Base-by-base conservation (phyloP, 1,284 basidiomycete genomes). In the Vanrija humicola region DNA sequence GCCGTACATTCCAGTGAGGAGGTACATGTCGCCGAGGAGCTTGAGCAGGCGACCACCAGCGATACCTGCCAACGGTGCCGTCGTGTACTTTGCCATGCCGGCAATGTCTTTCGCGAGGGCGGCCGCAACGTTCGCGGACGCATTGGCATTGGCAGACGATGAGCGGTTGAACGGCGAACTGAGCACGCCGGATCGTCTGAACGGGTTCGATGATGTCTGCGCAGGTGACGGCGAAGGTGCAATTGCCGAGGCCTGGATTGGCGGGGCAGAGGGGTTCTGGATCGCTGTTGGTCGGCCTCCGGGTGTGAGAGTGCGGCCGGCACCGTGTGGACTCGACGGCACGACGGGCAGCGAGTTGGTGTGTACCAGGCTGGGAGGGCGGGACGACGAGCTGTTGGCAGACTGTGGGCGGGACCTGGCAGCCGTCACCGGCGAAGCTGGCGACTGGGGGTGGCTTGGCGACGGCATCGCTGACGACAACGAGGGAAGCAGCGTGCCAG, bases 11-110 rank as follows among this genome's bases (percentile, higher is more conserved):
- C 93, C 93, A 9, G 89, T 83, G 19, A 96, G 78, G 25, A 95
- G 77, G 74, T 89, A 92, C 63, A 95, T 82, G 73, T 95, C 91
- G 0, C 85, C 93, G n/a, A 90, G 80, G 16, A 93, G 81, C 76
- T 94, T 96, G 74, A 85, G 87, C 44, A 94, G 79, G 54, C 92
- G 61, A 0, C 75, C 75, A 21, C 70, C 72, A 0, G 69, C 70
- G 18, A 74, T 59, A 7, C 71, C 72, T 0, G 55, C 46, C n/a
- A 73, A 50, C 1, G 64, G 52, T 6, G 72, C 70, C 19, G 68
- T 58, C 3, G 72, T 74, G 49, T 72, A 70, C 46, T 63, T 67
- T 2, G 57, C 43, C 21, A 48, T 40, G 43, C 48, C 26, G 28
- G 42, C 39, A 15, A n/a, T 42, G 40, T 43, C 25, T 25, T 56